These are phyloP conservation scores for Anisogramma anomala DNA, from an alignment of 2,329 filamentous ascomycete species.

Conservation along the genomic window DNA sequence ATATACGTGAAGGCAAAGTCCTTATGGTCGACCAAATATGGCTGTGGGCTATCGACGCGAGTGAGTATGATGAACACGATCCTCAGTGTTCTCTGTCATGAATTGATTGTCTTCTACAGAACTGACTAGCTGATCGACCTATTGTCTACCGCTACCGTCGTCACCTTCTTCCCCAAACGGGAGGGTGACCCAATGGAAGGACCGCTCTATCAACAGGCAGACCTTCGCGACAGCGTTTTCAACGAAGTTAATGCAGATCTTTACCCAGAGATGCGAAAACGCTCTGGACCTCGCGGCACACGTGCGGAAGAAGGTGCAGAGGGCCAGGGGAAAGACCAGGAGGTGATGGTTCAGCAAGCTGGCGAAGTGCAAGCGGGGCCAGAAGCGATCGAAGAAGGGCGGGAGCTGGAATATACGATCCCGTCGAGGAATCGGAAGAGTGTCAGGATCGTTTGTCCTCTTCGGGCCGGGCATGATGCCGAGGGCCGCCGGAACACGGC, in stretches of 20 bases:
- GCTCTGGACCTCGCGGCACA: slow-evolving; percentile 43
- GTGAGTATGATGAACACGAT: slow-evolving; percentile 30
- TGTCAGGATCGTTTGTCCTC: neutral
- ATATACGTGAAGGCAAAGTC: slow-evolving; percentile 38
- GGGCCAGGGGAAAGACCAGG: neutral
- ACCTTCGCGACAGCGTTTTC: slow-evolving; percentile 49
- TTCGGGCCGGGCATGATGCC: no score
- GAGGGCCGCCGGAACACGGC: no score
- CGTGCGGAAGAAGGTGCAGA: neutral
- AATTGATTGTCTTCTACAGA: no score
- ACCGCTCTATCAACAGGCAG: slow-evolving; percentile 41
- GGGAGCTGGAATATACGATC: slow-evolving; percentile 4
- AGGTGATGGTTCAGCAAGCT: neutral
- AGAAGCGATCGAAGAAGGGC: neutral
- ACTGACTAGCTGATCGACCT: neutral
- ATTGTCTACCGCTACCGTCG: slow-evolving; percentile 30
- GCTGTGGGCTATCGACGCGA: slow-evolving; percentile 44
- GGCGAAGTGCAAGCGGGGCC: neutral
- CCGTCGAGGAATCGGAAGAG: slow-evolving; percentile 5
- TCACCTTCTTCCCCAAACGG: slow-evolving; percentile 44
- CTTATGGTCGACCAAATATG: slow-evolving; percentile 59
- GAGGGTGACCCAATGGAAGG: slow-evolving; percentile 40
- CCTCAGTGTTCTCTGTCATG: neutral
- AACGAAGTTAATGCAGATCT: slow-evolving; percentile 52
- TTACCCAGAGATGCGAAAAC: slow-evolving; percentile 45